Base-by-base conservation (phyloP, 306 rosid species). In the Sicyos edulis region DNA sequence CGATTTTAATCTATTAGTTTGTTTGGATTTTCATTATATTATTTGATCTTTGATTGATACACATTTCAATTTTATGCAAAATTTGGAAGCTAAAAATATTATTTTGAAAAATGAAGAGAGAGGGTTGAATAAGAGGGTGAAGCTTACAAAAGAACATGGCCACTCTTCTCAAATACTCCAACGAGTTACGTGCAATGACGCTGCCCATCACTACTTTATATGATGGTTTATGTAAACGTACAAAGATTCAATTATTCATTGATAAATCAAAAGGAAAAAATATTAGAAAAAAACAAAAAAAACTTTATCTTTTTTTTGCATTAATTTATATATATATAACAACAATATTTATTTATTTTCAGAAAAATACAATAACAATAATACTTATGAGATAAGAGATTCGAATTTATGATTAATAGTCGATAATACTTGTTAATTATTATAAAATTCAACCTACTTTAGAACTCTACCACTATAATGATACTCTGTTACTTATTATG, bases 121-220 rank as follows among this genome's bases (percentile, higher is more conserved):
- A 34, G 14, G 50, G 22, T 22, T 42, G 54, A 20, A 87, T 29
- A 29, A 29, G 32, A 29, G 32, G 87, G 96, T 72, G 29, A 79
- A 58, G 79, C 68, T 80, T 79, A 34, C 47, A 42, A 71, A 74
- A 76, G 86, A 82, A 84, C 84, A 80, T 79, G 91, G 81, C 72
- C 75, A 81, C 80, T 83, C 85, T 72, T 82, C 85, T 83, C 81
- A 84, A 83, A 80, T 83, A 89, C 88, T 83, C 83, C 42, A 71
- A 50, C 61, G 72, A 40, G 7, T 64, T 53, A 64, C 11, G 70
- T 64, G 70, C 53, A 10, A 44, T 15, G 13, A 15, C 9, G 51
- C 13, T 64, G 53, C 70, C 70, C 53, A 17, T 42, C 21, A 8
- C 69, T 16, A 8, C 5, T 62, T 16, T 7, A 15, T 8, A 58